A percentile compares a stretch with the other conserved stretches of the same genome.
Conservation (phyloP, 106 monocot species). For the Dioscorea zingiberensis region DNA sequence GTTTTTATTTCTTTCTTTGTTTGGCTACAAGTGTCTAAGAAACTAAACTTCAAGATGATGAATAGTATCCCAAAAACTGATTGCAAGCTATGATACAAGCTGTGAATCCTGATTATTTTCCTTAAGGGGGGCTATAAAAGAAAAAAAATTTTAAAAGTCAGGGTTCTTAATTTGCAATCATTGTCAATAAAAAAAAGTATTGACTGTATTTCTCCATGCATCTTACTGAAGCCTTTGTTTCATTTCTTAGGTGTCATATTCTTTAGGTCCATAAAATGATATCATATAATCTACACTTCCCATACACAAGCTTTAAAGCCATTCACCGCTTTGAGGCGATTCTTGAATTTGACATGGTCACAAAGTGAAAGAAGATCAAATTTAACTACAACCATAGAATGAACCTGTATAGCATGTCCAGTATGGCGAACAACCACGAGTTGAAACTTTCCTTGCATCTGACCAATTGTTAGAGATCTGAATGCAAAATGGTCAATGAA, state of each 20-base stretch:
- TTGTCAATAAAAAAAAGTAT: too few species aligned
- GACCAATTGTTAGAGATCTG: slow-evolving; percentile 96
- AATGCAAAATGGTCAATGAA: slow-evolving; percentile 1
- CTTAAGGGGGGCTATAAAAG: too few species aligned
- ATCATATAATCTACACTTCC: too few species aligned
- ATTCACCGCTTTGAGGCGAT: neutral
- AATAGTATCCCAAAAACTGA: too few species aligned
- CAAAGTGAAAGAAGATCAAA: neutral
- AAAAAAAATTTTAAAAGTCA: too few species aligned
- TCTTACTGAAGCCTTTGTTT: neutral
- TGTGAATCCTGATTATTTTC: too few species aligned
- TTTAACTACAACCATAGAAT: neutral
- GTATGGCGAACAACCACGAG: slow-evolving; percentile 79
- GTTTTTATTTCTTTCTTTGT: too few species aligned
- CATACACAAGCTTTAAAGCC: neutral
- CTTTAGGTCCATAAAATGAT: too few species aligned
- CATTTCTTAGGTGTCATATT: neutral
- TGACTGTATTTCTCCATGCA: neutral
- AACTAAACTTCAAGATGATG: too few species aligned
- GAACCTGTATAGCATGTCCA: slow-evolving; percentile 97
- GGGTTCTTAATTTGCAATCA: too few species aligned
- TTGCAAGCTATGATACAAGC: too few species aligned
- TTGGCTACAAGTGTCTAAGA: too few species aligned
- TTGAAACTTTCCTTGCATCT: slow-evolving; percentile 99
- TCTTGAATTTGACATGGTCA: neutral